Evolutionary conservation across 2,329 filamentous ascomycete species (phyloP), one percentile per base, ranked within the genome.

Genomic region (Diplodia corticola): DNA sequence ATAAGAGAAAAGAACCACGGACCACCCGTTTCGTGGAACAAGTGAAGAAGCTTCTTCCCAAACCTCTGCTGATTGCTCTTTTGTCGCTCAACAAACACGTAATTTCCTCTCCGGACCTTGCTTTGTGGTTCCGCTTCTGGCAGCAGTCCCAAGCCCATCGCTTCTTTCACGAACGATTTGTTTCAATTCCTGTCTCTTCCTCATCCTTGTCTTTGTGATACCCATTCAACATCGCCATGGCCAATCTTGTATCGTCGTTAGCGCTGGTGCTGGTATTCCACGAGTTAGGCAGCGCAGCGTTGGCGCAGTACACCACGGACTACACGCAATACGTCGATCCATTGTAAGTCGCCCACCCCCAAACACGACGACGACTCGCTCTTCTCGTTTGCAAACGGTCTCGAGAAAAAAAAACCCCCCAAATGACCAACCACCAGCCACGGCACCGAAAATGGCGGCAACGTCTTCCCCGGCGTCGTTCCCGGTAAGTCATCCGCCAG

Each of bases 391-490:
- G n/a, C n/a, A n/a, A n/a, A n/a, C n/a, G n/a, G n/a, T n/a, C n/a
- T n/a, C n/a, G n/a, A n/a, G n/a, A n/a, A 15, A n/a, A 20, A 35
- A 22, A 37, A 35, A 15, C 10, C 3, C 17, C 5, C 17, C 15
- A 24, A 22, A 53, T 17, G 1, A 15, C 22, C 9, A 28, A 4
- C 26, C 24, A 12, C 30, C 44, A 75, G 73, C 53, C 67, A 69
- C 59, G 74, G 73, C 24, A 75, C 75, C 30, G 70, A 68, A 26
- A 67, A 69, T 40, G 75, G 75, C n/a, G 76, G 76, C 7, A 78
- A 78, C 60, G 71, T 73, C 65, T 78, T 78, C 55, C 76, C 76
- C 1, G 75, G 75, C 2, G 76, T 76, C 17, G 73, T 76, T 9
- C 74, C 75, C 24, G 70, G 73, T 73, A 68, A 57, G 69, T 60